Evolutionary conservation across 2,329 filamentous ascomycete genomes (phyloP).

Genomic region (Xylaria sp.): DNA sequence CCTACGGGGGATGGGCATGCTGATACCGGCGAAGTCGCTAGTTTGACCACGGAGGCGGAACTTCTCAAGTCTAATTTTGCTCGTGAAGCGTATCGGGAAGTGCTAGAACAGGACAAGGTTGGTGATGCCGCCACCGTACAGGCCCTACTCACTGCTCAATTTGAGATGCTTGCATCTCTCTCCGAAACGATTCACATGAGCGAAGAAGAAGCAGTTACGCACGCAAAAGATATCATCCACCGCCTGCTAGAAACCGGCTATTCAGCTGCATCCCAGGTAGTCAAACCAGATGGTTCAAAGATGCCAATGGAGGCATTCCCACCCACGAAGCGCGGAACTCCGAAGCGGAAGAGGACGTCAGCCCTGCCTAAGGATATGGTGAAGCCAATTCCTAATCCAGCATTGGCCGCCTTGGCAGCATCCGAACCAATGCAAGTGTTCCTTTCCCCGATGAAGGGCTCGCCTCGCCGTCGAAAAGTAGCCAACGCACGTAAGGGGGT

Average conservation of each 20-base stretch:
- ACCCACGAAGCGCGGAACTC: constrained; percentile 77
- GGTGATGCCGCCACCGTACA: constrained; percentile 84
- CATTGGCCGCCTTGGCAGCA: constrained; percentile 51
- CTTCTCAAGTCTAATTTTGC: constrained; percentile 85
- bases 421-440: constrained; percentile 50
- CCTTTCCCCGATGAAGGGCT: constrained; percentile 76
- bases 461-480: constrained; percentile 81
- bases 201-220: constrained; percentile 82
- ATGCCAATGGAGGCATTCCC: constrained; percentile 73
- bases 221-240: constrained; percentile 80
- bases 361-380: constrained; percentile 52
- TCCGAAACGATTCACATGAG: constrained; percentile 84
- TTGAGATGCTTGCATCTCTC: constrained; percentile 88
- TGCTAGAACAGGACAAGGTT: constrained; percentile 85
- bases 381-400: constrained; percentile 59
- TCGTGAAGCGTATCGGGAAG: constrained; percentile 78
- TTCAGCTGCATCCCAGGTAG: constrained; percentile 80
- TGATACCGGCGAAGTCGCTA: constrained; percentile 75
- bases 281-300: constrained; percentile 84
- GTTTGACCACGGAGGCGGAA: constrained; percentile 83
- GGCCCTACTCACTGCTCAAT: constrained; percentile 86
- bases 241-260: constrained; percentile 82
- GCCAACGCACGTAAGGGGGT: constrained; percentile 75
- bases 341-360: constrained; percentile 74
- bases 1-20: constrained; percentile 72